Evolutionary conservation across 176 grass and related monocot genomes (phyloP).

Genomic region (sorghum (Sorghum bicolor)): DNA sequence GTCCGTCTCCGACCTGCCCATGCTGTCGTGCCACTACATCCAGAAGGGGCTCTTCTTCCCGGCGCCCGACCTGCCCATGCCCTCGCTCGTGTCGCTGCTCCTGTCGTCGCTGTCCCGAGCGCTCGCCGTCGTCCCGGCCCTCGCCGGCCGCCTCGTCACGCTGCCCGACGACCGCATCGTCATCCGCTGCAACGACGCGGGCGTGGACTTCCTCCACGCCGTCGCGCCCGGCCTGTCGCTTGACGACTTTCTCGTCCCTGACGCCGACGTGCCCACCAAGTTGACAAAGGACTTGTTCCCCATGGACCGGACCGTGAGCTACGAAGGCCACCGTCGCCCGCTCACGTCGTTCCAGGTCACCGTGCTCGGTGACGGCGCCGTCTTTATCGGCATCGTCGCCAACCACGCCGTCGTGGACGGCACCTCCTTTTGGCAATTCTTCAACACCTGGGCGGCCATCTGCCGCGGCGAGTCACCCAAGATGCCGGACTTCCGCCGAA

Average conservation of each 20-base stretch:
- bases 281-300: conserved; percentile 75
- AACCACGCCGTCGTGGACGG: conserved; percentile 90
- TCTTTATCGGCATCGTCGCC: conserved; percentile 79
- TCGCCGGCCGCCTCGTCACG: conserved; percentile 76
- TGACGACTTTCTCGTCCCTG: conserved; percentile 43
- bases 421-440: conserved; percentile 95
- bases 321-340: conserved; percentile 71
- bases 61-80: conserved; percentile 49
- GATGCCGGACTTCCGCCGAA: conserved; percentile 62
- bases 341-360: conserved; percentile 88
- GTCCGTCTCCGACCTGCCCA: conserved; percentile 91
- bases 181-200: conserved; percentile 76
- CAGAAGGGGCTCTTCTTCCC: conserved; percentile 96
- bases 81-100: conserved; percentile 56
- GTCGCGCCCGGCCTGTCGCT: conserved; percentile 46
- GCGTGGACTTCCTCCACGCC: conserved; percentile 73
- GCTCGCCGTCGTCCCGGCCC: conserved; percentile 55
- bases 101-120: conserved; percentile 59
- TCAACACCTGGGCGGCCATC: conserved; percentile 73
- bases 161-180: conserved; percentile 60
- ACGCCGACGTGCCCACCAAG: conserved; percentile 62
- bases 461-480: conserved; percentile 65
- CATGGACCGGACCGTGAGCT: conserved; percentile 75
- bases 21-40: conserved; percentile 99
- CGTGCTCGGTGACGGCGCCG: conserved; percentile 66